Conservation (phyloP, 768 basidiomycete genomes). For the Boletus pseudo-olivaceus region DNA sequence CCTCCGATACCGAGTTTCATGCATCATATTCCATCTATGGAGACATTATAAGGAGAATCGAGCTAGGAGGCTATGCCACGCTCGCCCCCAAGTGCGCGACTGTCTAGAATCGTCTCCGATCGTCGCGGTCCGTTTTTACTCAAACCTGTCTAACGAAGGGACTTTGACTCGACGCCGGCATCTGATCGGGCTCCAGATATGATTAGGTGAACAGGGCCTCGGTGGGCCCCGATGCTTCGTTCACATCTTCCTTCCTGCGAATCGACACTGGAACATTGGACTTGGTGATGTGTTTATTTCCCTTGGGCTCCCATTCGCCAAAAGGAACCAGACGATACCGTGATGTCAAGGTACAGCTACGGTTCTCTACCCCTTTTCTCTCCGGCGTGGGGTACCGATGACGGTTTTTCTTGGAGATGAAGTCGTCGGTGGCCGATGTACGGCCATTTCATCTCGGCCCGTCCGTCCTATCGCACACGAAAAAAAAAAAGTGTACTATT, state of each 20-base stretch:
- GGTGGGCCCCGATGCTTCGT: neutral
- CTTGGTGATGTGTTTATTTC: neutral
- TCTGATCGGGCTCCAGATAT: neutral
- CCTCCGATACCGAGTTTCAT: conserved; percentile 2
- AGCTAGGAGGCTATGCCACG: conserved; percentile 14
- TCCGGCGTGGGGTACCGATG: neutral
- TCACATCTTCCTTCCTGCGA: neutral
- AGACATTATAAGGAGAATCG: neutral
- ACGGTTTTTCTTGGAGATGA: neutral
- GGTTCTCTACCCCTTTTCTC: neutral
- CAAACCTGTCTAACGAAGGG: neutral
- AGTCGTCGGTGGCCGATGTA: neutral
- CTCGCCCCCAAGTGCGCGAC: too few relatives aligned
- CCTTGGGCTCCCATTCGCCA: neutral
- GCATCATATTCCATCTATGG: conserved; percentile 6
- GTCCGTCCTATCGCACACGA: neutral
- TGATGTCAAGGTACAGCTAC: neutral
- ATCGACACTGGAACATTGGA: too few relatives aligned
- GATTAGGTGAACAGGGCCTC: too few relatives aligned
- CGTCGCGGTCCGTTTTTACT: neutral
- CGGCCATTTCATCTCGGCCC: neutral
- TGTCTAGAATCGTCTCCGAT: neutral
- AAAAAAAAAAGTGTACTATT: neutral
- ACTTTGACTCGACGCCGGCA: too few relatives aligned
- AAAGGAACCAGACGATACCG: neutral